Percentiles rank a stretch among this genome's conserved stretches.
These are phyloP conservation scores for Mortierella hygrophila DNA, from an alignment of 192 early-diverging fungal genomes.

Conservation along the genomic window DNA sequence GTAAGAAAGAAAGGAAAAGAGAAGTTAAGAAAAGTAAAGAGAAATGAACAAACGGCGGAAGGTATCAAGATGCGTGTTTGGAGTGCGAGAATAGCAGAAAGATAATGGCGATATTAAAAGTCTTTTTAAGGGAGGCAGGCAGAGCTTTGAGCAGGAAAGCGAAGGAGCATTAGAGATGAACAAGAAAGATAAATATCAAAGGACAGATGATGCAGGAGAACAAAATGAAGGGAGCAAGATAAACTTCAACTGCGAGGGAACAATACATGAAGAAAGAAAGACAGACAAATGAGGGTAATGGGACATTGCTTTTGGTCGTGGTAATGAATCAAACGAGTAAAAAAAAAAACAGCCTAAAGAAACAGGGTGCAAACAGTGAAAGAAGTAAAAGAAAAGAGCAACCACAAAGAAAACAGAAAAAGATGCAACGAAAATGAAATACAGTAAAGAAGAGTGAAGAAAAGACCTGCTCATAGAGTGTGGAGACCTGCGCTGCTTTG, in stretches of 20 bases:
- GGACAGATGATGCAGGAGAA: constrained; percentile 6
- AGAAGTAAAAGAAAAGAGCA: background rate
- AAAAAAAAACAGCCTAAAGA: constrained; percentile 2
- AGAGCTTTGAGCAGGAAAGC: background rate
- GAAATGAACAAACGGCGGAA: background rate
- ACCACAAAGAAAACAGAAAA: background rate
- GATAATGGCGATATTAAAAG: background rate
- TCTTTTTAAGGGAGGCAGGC: background rate
- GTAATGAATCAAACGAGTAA: constrained; percentile 2
- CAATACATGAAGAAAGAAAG: background rate
- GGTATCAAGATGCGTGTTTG: background rate
- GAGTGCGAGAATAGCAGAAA: background rate
- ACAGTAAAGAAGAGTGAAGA: background rate
- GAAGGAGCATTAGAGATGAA: background rate
- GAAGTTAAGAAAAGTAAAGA: background rate
- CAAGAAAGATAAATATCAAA: constrained; percentile 7
- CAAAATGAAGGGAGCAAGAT: constrained; percentile 6
- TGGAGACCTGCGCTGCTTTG: constrained; percentile 11
- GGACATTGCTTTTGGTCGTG: constrained; percentile 26
- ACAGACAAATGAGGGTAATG: background rate
- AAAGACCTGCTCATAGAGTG: constrained; percentile 15
- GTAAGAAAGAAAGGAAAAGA: background rate
- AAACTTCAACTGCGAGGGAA: background rate
- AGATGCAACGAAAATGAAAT: constrained; percentile 5
- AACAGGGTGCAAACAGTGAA: background rate